Conservation (phyloP, 23 red algal species). For the Gracilaria vermiculophylla region DNA sequence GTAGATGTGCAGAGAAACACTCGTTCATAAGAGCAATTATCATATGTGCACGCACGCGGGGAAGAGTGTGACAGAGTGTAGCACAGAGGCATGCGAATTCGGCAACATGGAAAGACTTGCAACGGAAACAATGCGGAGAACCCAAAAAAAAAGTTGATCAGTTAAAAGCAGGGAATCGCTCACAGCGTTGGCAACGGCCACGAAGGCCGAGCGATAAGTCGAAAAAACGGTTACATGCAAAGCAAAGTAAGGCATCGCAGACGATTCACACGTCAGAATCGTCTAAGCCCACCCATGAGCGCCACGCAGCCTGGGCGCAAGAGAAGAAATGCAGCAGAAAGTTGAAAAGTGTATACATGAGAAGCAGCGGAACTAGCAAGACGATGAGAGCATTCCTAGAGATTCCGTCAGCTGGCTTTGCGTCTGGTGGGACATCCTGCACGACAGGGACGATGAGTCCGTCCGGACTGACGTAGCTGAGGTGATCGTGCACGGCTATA, state of each 20-base stretch:
- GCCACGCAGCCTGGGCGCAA: constrained; percentile 24
- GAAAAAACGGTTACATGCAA: neutral
- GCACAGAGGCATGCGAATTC: neutral
- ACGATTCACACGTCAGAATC: constrained; percentile 29
- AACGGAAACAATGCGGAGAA: neutral
- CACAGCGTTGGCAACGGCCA: neutral
- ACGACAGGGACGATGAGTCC: constrained; percentile 34
- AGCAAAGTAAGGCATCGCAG: neutral
- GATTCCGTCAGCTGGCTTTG: constrained; percentile 42
- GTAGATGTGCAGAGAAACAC: neutral
- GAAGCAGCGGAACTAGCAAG: constrained; percentile 28
- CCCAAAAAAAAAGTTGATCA: neutral
- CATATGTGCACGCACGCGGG: neutral
- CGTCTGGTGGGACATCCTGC: constrained; percentile 4
- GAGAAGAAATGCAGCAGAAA: constrained; percentile 45
- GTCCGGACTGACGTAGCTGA: constrained; percentile 53
- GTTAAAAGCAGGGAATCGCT: neutral
- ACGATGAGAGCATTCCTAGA: constrained; percentile 40
- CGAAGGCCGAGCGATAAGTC: neutral
- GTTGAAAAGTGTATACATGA: constrained; percentile 63
- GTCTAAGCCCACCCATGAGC: constrained; percentile 3
- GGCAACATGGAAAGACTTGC: neutral
- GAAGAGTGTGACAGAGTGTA: neutral
- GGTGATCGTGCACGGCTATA: constrained; percentile 42
- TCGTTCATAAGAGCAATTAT: neutral